Evolutionary conservation across 2,329 filamentous ascomycete species (phyloP), one percentile per base, ranked within the genome.

Genomic region (Aspergillus transmontanensis): DNA sequence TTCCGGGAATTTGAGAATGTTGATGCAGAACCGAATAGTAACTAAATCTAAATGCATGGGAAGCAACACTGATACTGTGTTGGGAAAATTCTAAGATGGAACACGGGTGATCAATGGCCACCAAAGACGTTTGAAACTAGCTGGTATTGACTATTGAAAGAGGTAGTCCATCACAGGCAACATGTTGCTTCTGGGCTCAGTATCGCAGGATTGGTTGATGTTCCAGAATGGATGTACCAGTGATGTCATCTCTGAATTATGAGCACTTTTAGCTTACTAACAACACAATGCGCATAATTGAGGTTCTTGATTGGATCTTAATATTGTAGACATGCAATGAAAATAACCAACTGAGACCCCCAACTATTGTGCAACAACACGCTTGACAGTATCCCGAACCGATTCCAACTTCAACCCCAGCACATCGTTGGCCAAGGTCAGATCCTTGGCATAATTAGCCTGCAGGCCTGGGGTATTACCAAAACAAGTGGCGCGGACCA

Each of bases 391-490:
- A 14, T 68, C 62, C 43, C 69, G 48, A 6, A 71, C 63, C 32
- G 55, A 66, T 30, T 74, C 69, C 28, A 67, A 41, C 39, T 67
- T 41, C 51, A 73, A 45, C 0, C 69, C 70, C 55, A 75, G 56
- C 39, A 71, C 5, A 6, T 53, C 64, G 61, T 73, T 74, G 2
- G 65, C 71, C 16, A 72, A 57, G 9, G 58, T 48, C 56, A 64
- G 57, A 23, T 73, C 68, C 59, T 67, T 69, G 55, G 58, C 65
- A 66, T 72, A 73, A 43, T 72, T 72, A 3, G 68, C 61, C 28
- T 64, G 64, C 14, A 74, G 57, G 0, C 68, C 64, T 6, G 67
- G 59, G 2, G 43, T 68, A 34, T 64, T 69, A 1, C 64, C 65
- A 61, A 64, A 73, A 9, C 46, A 54, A 19, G 69, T 72, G 16